Base-by-base conservation (phyloP, 2,329 filamentous ascomycete species). In the Ceratocystis papillata region DNA sequence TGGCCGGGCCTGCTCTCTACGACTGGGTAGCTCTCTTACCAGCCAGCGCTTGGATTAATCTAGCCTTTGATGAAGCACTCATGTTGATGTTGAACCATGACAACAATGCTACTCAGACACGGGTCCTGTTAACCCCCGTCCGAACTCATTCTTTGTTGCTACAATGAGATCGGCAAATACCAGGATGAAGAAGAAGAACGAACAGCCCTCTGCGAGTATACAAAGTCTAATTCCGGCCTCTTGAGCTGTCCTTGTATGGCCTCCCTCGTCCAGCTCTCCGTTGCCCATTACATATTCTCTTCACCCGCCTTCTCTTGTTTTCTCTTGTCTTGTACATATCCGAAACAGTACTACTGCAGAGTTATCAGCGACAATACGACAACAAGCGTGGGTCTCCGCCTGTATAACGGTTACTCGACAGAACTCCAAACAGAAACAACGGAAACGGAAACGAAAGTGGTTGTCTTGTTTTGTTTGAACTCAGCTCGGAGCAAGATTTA, bases 351-450 rank as follows among this genome's bases (percentile, higher is more conserved):
- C 20, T 8, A 53, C 48, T 4, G 22, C 48, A 25, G 48, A 53
- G 15, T 15, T 20, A 53, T 53, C 48, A 22, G 48, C 22, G 10
- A 53, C 8, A 53, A 53, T 53, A 53, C 48, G 48, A 53, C 48
- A 25, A 53, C 22, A 53, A 28, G 25, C 48, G 48, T 53, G 17
- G 20, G 25, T 22, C 48, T 12, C 48, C 48, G 48, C 20, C 48
- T 53, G 48, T 53, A 3, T 22, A 10, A 53, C 48, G 48, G 55
- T 59, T 59, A 59, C 55, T 59, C 55, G 55, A 37, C 55, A 59
- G 55, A 59, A 37, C 30, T 28, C 55, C 55, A 59, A 37, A 30
- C 55, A 59, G n/a, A 59, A 30, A n/a, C 28, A 59, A 5, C 12
- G 28, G 17, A 30, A 37, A 7, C 20, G n/a, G 28, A 15, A 48